Conservation (phyloP, 202 grass and related monocot genomes). For the Digitaria exilis region DNA sequence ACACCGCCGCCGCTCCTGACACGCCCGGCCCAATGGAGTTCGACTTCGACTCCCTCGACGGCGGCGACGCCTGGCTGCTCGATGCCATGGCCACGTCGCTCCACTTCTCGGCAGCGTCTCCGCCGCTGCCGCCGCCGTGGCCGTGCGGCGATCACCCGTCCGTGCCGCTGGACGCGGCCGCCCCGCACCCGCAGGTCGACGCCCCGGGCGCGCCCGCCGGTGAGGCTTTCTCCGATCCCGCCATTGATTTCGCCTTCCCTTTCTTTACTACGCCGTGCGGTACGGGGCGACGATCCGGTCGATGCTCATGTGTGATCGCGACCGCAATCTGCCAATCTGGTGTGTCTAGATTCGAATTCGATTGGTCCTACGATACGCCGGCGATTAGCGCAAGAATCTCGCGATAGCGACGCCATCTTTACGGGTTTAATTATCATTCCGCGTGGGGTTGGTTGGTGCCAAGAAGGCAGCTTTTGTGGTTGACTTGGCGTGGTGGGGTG, state of each 20-base stretch:
- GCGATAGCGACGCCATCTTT: background rate
- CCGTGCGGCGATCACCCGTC: slow-evolving; percentile 16
- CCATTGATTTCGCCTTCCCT: background rate
- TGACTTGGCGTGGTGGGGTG: slow-evolving; percentile 1
- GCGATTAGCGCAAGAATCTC: slow-evolving; percentile 3
- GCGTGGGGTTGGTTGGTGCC: background rate
- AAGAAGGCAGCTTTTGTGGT: slow-evolving; percentile 12
- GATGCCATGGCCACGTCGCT: slow-evolving; percentile 51
- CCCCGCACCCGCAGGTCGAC: background rate
- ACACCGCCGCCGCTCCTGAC: background rate
- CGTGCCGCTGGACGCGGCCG: background rate
- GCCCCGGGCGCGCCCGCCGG: slow-evolving; percentile 27
- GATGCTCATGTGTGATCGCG: background rate
- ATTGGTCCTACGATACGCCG: background rate
- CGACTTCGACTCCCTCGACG: slow-evolving; percentile 15
- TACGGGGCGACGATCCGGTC: slow-evolving; percentile 27
- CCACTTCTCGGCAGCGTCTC: slow-evolving; percentile 25
- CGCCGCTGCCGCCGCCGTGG: slow-evolving; percentile 33
- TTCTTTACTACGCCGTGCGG: background rate
- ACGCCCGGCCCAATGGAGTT: slow-evolving; percentile 26
- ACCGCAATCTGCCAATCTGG: background rate
- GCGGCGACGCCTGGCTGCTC: slow-evolving; percentile 45
- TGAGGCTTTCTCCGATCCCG: slow-evolving; percentile 35
- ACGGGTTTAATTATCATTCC: background rate
- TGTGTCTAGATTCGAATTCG: background rate